Conservation (phyloP, 2,329 filamentous ascomycete genomes). For the Fusarium nelsonii region DNA sequence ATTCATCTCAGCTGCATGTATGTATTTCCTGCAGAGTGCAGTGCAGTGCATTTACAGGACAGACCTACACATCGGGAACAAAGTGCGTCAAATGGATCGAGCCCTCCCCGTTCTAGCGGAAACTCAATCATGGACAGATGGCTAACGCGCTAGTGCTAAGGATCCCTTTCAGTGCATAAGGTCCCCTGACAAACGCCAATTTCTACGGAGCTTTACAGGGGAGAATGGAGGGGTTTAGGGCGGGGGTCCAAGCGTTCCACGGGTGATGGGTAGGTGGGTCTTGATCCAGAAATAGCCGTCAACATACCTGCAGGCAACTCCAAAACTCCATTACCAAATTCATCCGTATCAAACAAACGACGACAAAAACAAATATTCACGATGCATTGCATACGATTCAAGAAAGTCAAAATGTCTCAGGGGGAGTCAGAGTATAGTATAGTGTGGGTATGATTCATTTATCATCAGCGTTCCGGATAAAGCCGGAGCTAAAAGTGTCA, state of each 20-base stretch:
- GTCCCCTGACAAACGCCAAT: conserved; percentile 23
- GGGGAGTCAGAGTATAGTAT: neutral
- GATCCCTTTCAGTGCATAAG: conserved; percentile 11
- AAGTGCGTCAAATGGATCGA: neutral
- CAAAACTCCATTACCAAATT: conserved; percentile 32
- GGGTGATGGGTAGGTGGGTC: no score
- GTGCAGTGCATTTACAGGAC: neutral
- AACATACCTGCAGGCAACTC: conserved; percentile 10
- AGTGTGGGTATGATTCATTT: conserved; percentile 9
- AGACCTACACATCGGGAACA: conserved; percentile 21
- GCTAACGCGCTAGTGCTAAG: neutral
- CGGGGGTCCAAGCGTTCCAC: conserved; percentile 37
- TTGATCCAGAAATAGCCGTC: conserved; percentile 40
- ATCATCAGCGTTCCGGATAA: conserved; percentile 29
- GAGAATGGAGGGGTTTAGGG: conserved; percentile 6
- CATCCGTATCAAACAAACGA: conserved; percentile 13
- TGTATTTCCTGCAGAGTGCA: conserved; percentile 35
- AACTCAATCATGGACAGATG: conserved; percentile 33
- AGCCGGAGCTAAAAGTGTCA: conserved; percentile 29
- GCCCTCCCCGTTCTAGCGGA: conserved; percentile 23
- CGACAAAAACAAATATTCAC: conserved; percentile 1
- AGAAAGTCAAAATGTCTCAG: conserved; percentile 14
- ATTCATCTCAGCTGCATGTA: conserved; percentile 32
- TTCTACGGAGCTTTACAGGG: conserved; percentile 19
- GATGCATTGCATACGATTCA: conserved; percentile 2